Base-by-base conservation (phyloP, 768 basidiomycete species). In the Amanita inopinata region DNA sequence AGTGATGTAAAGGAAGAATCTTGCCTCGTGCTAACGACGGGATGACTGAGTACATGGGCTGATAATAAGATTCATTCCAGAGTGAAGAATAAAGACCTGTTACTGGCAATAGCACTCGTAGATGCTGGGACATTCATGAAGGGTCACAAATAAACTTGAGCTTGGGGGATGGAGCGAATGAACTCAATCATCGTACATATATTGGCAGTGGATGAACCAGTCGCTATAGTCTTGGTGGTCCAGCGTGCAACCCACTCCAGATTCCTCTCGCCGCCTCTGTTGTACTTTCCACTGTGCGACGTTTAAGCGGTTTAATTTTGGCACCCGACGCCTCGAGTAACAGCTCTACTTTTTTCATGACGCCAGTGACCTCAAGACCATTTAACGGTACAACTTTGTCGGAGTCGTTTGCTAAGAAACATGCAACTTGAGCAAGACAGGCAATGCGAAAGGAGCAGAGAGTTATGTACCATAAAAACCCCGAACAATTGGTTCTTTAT, bases 371-470 rank as follows among this genome's bases (percentile, higher is more conserved):
- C 54, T 88, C 76, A 47, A 89, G 74, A 25, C 71, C 72, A 47
- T 85, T 82, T 33, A 93, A 69, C 38, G 83, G 74, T 36, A 94
- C 73, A 57, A 90, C 89, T 66, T 94, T 94, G 63, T 90, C 86
- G 42, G 86, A 74, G 59, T 78, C 74, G 61, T 91, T 93, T 53
- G 78, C 91, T 94, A 57, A 11, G 44, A n/a, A 40, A 22, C 12
- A 48, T 50, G 54, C 14, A n/a, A 17, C 10, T 46, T 56, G 49
- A 46, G 46, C 11, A 45, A 44, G 41, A 41, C 49, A 47, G 36
- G 36, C n/a, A 24, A 35, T 49, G 33, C 12, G 40, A 47, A 35
- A 17, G 43, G 45, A 51, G 33, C 51, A 45, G 20, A 17, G 34
- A 15, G 24, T 36, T 14, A 66, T 73, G 39, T 37, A 89, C 89